Evolutionary conservation across 768 basidiomycete genomes (phyloP).

Genomic region (Gelatoporia subvermispora): DNA sequence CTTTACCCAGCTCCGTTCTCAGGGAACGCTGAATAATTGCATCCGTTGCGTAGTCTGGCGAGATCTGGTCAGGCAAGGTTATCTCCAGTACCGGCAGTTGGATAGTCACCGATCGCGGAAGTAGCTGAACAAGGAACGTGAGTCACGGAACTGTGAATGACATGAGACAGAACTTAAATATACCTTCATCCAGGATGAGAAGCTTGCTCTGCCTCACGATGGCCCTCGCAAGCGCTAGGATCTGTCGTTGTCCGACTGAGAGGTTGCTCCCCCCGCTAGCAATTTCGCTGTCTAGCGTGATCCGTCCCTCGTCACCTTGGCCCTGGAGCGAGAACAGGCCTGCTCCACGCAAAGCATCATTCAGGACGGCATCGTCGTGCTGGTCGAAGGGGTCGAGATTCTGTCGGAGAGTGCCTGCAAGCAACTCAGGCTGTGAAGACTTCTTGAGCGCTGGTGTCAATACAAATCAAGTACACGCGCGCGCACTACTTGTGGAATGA

Average conservation of each 20-base stretch:
- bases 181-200: constrained; percentile 52
- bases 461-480: constrained; percentile 4
- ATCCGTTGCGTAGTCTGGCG: constrained; percentile 50
- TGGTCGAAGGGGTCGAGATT: constrained; percentile 61
- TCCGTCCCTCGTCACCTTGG: constrained; percentile 31
- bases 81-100: not conserved
- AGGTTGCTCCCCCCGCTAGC: constrained; percentile 41
- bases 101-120: constrained; percentile 33
- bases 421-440: constrained; percentile 36
- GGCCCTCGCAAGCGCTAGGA: constrained; percentile 54
- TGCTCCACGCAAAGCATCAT: too few relatives aligned
- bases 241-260: constrained; percentile 53
- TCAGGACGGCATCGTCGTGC: too few relatives aligned
- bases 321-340: too few relatives aligned
- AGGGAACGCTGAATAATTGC: constrained; percentile 50
- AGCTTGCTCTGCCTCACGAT: constrained; percentile 51
- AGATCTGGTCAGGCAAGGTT: not conserved
- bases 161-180: constrained; percentile 10
- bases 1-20: constrained; percentile 35
- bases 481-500: constrained; percentile 53
- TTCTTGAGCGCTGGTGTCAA: too few relatives aligned
- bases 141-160: constrained; percentile 28
- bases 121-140: constrained; percentile 29
- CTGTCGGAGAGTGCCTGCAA: constrained; percentile 49
- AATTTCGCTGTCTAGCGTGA: constrained; percentile 41